phyloP scores from a whole-genome alignment of 106 monocot species.

The Dactylorhiza incarnata region DNA sequence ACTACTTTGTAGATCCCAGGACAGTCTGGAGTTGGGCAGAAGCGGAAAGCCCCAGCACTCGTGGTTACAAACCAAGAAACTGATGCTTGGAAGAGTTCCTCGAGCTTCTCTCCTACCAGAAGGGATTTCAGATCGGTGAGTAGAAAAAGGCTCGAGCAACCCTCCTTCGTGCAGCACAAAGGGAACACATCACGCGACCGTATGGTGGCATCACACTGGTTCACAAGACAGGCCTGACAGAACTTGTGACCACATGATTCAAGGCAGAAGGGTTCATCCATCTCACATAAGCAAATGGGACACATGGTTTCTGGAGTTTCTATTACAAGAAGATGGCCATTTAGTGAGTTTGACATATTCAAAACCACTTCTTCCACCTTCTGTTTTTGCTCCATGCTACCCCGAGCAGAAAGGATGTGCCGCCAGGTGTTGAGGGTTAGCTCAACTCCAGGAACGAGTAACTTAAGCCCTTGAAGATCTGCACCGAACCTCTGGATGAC shows the following conservation, averaged over 20 bases:
- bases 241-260: slow-evolving; percentile 71
- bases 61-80: slow-evolving; percentile 51
- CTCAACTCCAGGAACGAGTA: slow-evolving; percentile 39
- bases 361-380: slow-evolving; percentile 51
- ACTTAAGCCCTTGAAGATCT: slow-evolving; percentile 47
- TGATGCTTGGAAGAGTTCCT: slow-evolving; percentile 81
- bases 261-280: slow-evolving; percentile 70
- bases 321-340: not conserved
- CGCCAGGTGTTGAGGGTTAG: slow-evolving; percentile 44
- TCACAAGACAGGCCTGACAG: slow-evolving; percentile 60
- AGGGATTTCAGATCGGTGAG: slow-evolving; percentile 59
- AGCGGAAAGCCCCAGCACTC: slow-evolving; percentile 52
- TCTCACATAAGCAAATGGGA: slow-evolving; percentile 83
- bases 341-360: slow-evolving; percentile 15
- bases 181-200: slow-evolving; percentile 73
- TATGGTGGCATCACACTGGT: slow-evolving; percentile 71
- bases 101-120: slow-evolving; percentile 37
- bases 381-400: slow-evolving; percentile 54
- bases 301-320: slow-evolving; percentile 36
- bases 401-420: slow-evolving; percentile 49
- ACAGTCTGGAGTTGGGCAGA: slow-evolving; percentile 52
- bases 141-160: slow-evolving; percentile 41
- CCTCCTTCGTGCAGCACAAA: slow-evolving; percentile 51
- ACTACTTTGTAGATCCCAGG: slow-evolving; percentile 41
- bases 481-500: slow-evolving; percentile 60